Evolutionary conservation across 2,329 filamentous ascomycete species (phyloP).

Genomic region (Colletotrichum lini): DNA sequence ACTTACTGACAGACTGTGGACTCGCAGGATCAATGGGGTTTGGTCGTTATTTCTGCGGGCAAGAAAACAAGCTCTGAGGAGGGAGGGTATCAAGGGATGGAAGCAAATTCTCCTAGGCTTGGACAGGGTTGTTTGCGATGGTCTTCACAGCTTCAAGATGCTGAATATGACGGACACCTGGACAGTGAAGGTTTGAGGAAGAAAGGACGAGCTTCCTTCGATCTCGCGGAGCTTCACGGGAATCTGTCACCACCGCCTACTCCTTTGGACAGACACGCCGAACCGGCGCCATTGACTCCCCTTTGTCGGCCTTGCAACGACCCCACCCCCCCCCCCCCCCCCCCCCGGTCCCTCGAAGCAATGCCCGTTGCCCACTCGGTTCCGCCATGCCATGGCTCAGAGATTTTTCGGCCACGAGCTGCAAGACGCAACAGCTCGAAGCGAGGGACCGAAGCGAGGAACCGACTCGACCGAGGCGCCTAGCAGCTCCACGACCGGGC

Average conservation of each 20-base stretch:
- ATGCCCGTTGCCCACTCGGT: conserved; percentile 9
- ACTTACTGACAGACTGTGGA: not conserved
- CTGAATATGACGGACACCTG: not conserved
- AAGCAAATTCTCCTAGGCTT: not conserved
- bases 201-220: conserved; percentile 25
- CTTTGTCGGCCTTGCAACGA: not conserved
- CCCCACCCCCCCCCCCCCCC: no score
- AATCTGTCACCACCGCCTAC: conserved; percentile 30
- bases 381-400: conserved; percentile 23
- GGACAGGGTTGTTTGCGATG: conserved; percentile 10
- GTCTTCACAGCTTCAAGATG: conserved; percentile 15
- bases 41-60: not conserved
- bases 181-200: conserved; percentile 1
- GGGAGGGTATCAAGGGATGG: conserved; percentile 8
- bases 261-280: conserved; percentile 37
- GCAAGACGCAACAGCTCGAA: conserved; percentile 14
- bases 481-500: conserved; percentile 15
- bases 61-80: conserved; percentile 7
- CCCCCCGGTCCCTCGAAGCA: conserved; percentile 6
- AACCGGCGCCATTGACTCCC: conserved; percentile 12
- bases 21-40: not conserved
- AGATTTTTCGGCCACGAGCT: conserved; percentile 19
- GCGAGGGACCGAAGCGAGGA: conserved; percentile 16
- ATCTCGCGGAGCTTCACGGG: conserved; percentile 31
- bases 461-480: conserved; percentile 2